Conservation (phyloP, 495 filamentous ascomycete species). For the Neurospora pannonica region DNA sequence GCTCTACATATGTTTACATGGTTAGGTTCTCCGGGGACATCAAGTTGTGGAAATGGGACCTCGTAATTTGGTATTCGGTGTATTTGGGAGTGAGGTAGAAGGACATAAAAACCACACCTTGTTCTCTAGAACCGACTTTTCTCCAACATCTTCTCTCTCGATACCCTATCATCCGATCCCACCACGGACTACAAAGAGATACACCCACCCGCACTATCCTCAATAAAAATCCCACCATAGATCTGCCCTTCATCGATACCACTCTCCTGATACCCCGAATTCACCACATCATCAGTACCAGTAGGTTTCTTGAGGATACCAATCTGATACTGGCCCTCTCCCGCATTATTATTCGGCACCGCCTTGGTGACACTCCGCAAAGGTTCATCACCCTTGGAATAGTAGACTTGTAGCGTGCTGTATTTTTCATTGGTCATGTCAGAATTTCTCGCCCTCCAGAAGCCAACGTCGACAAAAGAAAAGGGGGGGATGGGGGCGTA, state of each 20-base stretch:
- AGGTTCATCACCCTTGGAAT: constrained; percentile 38
- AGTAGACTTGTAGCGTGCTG: constrained; percentile 46
- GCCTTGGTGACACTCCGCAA: constrained; percentile 37
- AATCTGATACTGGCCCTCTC: constrained; percentile 48
- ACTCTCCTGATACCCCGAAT: constrained; percentile 42
- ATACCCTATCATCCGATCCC: not conserved
- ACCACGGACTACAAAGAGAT: constrained; percentile 27
- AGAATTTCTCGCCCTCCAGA: no score
- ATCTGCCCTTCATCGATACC: constrained; percentile 44
- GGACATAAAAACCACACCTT: not conserved
- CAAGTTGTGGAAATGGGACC: not conserved
- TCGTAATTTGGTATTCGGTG: not conserved
- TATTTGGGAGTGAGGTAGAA: not conserved
- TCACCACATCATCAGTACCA: constrained; percentile 41
- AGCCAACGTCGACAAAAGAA: not conserved
- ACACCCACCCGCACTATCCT: constrained; percentile 37
- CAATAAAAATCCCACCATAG: constrained; percentile 47
- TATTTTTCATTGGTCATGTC: not conserved
- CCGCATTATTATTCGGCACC: constrained; percentile 41
- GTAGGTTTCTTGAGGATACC: constrained; percentile 51
- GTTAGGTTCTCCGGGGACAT: no score
- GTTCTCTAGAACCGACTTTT: not conserved
- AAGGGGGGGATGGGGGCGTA: not conserved
- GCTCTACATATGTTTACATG: no score
- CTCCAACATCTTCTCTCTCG: not conserved